A percentile compares a stretch with the other conserved stretches of the same genome.
phyloP scores from a whole-genome alignment of 1,139 yeast genomes.

The Sporopachydermia cereana region DNA sequence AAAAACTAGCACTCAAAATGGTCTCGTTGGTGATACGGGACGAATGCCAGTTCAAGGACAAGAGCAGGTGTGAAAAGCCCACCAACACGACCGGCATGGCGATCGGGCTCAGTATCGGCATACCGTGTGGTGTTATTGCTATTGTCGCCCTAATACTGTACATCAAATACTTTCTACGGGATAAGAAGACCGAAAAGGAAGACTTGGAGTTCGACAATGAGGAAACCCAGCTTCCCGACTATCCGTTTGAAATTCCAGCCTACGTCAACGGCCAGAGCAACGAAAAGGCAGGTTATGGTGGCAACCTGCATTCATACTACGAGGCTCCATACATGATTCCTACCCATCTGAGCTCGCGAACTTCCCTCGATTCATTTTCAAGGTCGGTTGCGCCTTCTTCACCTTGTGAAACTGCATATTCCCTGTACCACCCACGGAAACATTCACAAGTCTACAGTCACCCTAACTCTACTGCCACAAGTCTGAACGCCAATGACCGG shows the following conservation, averaged over 20 bases:
- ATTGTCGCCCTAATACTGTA: neutral
- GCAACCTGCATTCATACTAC: neutral
- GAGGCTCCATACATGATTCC: neutral
- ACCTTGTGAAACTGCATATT: conserved; percentile 1
- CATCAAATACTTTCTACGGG: neutral
- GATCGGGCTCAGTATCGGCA: conserved; percentile 2
- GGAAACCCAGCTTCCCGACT: conserved; percentile 3
- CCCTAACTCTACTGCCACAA: neutral
- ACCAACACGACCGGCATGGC: neutral
- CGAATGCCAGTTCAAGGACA: neutral
- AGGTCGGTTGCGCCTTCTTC: conserved; percentile 1
- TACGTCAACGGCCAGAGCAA: neutral
- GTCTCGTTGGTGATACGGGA: neutral
- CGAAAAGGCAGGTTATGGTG: neutral
- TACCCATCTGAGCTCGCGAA: neutral
- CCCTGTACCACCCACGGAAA: neutral
- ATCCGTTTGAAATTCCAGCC: neutral
- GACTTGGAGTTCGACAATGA: conserved; percentile 4
- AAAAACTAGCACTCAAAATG: neutral
- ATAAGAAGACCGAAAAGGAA: conserved; percentile 5
- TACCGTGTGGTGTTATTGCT: neutral
- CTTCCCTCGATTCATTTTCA: conserved; percentile 1
- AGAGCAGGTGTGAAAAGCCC: conserved; percentile 6
- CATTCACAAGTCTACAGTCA: neutral
- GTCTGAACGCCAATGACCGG: too few species aligned